Base-by-base conservation (phyloP, 306 rosid genomes). In the Hippophae tibetana region DNA sequence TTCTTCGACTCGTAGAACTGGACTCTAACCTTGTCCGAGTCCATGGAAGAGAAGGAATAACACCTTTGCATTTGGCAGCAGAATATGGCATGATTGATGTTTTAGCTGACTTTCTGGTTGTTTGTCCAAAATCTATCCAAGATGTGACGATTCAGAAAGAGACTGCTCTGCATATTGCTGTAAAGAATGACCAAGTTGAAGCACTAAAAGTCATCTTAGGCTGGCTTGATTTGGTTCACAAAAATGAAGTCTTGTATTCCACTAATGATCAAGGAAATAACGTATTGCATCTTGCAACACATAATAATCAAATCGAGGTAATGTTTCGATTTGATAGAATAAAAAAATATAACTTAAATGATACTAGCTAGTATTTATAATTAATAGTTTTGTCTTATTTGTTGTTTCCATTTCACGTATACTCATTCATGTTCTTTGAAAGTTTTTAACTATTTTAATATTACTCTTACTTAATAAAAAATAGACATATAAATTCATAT, bases 91-190 rank as follows among this genome's bases (percentile, higher is more conserved):
- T 51, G 11, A 6, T 14, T 14, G 75, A 71, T 52, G 53, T 71
- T 3, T 26, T 79, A 43, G 70, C 59, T 0, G 64, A 45, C 10
- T 75, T 79, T 60, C 56, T 79, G 0, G 56, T 52, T 0, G 56
- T 48, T 18, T 79, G 84, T n/a, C 80, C 84, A 1, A 52, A 27
- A 14, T 68, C 78, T 5, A 61, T 74, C 8, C 49, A 71, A 54
- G 80, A 61, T 52, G 71, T 64, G 47, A 79, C 75, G 3, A 57
- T 65, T 46, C 43, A 41, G 7, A 65, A 72, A 40, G 84, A 79
- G 27, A 74, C 70, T 49, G 72, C 78, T 49, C 12, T 79, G 47
- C 84, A 79, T 54, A n/a, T 79, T 53, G 80, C 80, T 44, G 52
- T 65, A 7, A 77, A 49, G 11, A 42, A 43, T 48, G 42, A 61